These are phyloP conservation scores for Pythium volutum DNA, from an alignment of 352 stramenopile genomes.

Conservation along the genomic window DNA sequence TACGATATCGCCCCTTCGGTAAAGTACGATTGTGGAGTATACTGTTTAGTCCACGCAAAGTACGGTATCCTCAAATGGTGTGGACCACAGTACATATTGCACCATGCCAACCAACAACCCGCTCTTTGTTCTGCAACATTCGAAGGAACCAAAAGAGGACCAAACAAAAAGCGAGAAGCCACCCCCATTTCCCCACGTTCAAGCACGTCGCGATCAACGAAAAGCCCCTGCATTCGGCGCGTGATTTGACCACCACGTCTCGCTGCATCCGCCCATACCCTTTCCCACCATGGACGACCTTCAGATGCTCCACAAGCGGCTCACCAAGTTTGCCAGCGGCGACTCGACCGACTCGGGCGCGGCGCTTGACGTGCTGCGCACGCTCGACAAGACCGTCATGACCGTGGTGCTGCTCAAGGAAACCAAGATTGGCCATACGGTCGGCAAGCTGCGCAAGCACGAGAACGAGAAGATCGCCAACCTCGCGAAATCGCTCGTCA, in stretches of 20 bases:
- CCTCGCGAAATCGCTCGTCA: slow-evolving; percentile 74
- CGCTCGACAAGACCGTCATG: slow-evolving; percentile 51
- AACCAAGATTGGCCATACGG: slow-evolving; percentile 80
- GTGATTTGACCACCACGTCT: slow-evolving; percentile 8
- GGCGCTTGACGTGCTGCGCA: slow-evolving; percentile 59
- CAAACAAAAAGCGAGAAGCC: slow-evolving; percentile 12
- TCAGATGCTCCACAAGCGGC: slow-evolving; percentile 59
- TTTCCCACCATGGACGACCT: slow-evolving; percentile 60
- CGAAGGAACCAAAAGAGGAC: neutral
- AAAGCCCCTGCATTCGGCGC: neutral
- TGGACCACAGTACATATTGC: slow-evolving; percentile 13
- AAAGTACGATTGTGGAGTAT: slow-evolving; percentile 12
- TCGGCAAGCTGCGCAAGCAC: slow-evolving; percentile 89
- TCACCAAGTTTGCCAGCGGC: slow-evolving; percentile 71
- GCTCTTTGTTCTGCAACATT: slow-evolving; percentile 13
- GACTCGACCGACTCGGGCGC: slow-evolving; percentile 55
- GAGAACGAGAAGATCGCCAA: slow-evolving; percentile 78
- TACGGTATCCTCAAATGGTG: slow-evolving; percentile 8
- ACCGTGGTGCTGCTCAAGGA: slow-evolving; percentile 79
- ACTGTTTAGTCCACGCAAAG: slow-evolving; percentile 3
- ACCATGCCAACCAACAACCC: slow-evolving; percentile 20
- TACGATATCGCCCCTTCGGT: slow-evolving; percentile 1
- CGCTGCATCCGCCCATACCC: neutral
- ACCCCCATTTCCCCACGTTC: slow-evolving; percentile 2
- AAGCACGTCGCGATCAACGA: slow-evolving; percentile 9